Evolutionary conservation across 2,329 filamentous ascomycete species (phyloP), one percentile per base, ranked within the genome.

Genomic region (Aspergillus amoenus): DNA sequence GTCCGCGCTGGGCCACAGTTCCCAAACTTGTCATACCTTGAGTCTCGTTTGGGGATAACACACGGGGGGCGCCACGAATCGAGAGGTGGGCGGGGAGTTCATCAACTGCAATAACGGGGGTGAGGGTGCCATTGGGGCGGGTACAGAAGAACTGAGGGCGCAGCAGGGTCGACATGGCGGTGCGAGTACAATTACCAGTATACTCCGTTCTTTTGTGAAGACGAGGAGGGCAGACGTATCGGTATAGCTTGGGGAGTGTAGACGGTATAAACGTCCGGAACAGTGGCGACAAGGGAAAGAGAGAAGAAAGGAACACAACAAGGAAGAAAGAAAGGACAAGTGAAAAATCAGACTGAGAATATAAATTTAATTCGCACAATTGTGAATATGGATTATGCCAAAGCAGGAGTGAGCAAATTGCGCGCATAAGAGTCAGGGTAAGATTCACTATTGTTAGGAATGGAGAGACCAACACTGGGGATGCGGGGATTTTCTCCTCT

Each of bases 21-120:
- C 78, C 78, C 51, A 78, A 63, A 52, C 74, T 73, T 11, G 68
- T 76, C 77, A 79, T 79, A 42, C 74, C 75, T 24, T 72, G 68
- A 6, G 75, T 78, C 3, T 78, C 74, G 32, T 66, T 66, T 9
- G 69, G 57, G 42, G 63, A 65, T 11, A 80, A 58, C 5, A 53
- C 64, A 15, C 76, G 73, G 47, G 76, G 65, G 15, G 76, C 67
- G 12, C 72, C 74, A 30, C 66, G 68, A 50, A 81, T 69, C 3
- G 62, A 61, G 40, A 80, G 50, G 18, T 67, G 62, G 2, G 65
- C 22, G 3, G 78, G 77, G 1, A 81, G 66, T 60, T 81, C 78
- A 59, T 80, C 78, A 5, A 79, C 63, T 5, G 78, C 73, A 43
- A 81, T 67, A 12, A 81, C 70, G 5, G 78, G 76, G 17, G 73